These are phyloP conservation scores for Auriscalpium orientale DNA, from an alignment of 768 basidiomycete species.

Conservation along the genomic window DNA sequence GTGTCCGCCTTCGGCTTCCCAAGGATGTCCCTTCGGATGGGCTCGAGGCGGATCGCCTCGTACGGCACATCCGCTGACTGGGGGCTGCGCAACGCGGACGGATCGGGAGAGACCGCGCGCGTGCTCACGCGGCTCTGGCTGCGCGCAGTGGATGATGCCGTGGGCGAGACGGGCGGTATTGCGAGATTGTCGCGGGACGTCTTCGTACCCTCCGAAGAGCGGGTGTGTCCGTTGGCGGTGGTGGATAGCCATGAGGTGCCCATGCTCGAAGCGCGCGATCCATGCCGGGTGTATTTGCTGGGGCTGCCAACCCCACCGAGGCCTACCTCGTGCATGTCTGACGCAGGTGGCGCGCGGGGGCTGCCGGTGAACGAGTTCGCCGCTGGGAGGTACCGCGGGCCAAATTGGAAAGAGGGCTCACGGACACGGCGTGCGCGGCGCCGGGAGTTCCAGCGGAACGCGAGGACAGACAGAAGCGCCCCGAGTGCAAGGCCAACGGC, in stretches of 20 bases:
- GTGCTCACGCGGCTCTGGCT: neutral
- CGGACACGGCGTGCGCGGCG: neutral
- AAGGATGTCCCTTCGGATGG: conserved; percentile 44
- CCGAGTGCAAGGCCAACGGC: conserved; percentile 20
- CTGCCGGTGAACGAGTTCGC: neutral
- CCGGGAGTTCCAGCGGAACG: conserved; percentile 12
- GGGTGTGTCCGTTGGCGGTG: neutral
- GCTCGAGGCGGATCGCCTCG: conserved; percentile 41
- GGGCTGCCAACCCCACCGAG: conserved; percentile 4
- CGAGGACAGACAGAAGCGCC: conserved; percentile 15
- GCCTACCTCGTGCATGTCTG: neutral
- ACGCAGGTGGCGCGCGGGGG: neutral
- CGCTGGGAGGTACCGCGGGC: conserved; percentile 21
- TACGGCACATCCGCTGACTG: conserved; percentile 29
- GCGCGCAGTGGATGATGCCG: neutral
- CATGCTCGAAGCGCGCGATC: neutral
- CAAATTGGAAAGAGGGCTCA: conserved; percentile 15
- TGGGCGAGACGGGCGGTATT: no score
- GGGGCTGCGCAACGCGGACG: conserved; percentile 5
- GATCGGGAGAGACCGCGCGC: conserved; percentile 12
- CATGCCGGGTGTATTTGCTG: conserved; percentile 12
- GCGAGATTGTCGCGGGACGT: neutral
- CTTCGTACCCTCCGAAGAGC: neutral
- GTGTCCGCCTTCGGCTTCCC: conserved; percentile 27
- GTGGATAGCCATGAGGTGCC: conserved; percentile 3